Evolutionary conservation across 352 stramenopile genomes (phyloP), one percentile per base, ranked within the genome.

Genomic region (Pythium dissimile): DNA sequence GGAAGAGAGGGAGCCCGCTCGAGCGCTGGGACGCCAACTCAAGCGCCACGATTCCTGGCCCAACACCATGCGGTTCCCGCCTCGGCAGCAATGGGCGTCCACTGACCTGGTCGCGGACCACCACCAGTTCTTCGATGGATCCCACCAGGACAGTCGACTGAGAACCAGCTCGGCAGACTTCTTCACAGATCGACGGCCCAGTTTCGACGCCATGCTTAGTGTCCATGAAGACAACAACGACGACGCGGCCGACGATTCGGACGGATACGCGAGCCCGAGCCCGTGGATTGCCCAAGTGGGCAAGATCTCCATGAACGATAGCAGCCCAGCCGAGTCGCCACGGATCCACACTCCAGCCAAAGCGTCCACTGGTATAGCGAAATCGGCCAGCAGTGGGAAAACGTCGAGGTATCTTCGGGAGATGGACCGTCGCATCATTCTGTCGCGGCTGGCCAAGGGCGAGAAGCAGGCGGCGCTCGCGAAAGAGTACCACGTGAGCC

Each of bases 401-500:
- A 23, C 23, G 11, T 59, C 52, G 9, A 27, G 52, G 28, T 59
- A 59, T 28, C 51, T 85, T 31, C 62, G 73, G 34, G 73, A 85
- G 57, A 73, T 77, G 41, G 68, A 85, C 38, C 73, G 71, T 20
- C 71, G 67, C 1, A 35, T 39, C 13, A 86, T 79, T 45, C 49
- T 84, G 38, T 49, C 59, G 20, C 69, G 73, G 16, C 58, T 80
- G 15, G 67, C 72, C 10, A 52, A 58, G 1, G 69, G 69, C 23
- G 69, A 77, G 38, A 66, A 66, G 54, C 69, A 77, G 27, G 62
- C 58, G 4, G 61, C 62, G 12, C 60, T 77, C 10, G 69, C 69
- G 13, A 67, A 70, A 23, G 67, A 75, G 32, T 72, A 78, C 49
- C 55, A 60, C 11, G 77, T 81, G 18, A 87, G 67, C 15, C 74